These are phyloP conservation scores for Zygotorulaspora chibaensis DNA, from an alignment of 805 yeast species.

Conservation along the genomic window DNA sequence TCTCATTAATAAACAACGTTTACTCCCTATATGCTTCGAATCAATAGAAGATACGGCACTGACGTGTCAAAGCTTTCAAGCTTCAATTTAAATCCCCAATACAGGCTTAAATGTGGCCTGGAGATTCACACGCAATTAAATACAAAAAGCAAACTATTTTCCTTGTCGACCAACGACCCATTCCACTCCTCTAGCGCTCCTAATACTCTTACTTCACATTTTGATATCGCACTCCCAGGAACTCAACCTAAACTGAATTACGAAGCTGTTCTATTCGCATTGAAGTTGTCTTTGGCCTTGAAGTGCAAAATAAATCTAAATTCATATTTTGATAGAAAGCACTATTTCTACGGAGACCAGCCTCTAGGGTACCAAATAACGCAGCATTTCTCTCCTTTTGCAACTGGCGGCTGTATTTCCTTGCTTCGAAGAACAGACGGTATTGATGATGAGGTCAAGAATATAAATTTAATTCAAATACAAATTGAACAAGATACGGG, in stretches of 20 bases:
- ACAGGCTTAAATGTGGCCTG: constrained; percentile 70
- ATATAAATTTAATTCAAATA: constrained; percentile 66
- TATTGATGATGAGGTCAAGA: constrained; percentile 40
- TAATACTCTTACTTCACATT: constrained; percentile 67
- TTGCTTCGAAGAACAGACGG: constrained; percentile 53
- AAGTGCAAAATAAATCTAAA: constrained; percentile 50
- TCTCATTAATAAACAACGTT: too few relatives aligned
- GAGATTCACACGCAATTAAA: constrained; percentile 90
- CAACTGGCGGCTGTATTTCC: constrained; percentile 56
- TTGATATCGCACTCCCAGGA: constrained; percentile 87
- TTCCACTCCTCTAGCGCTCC: constrained; percentile 49
- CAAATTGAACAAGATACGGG: constrained; percentile 97
- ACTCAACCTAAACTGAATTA: constrained; percentile 80
- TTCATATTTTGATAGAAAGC: constrained; percentile 87
- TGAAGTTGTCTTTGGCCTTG: constrained; percentile 69
- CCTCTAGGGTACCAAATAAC: constrained; percentile 96
- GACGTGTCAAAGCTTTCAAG: constrained; percentile 2
- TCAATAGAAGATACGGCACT: constrained; percentile 5
- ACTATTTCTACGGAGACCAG: constrained; percentile 94
- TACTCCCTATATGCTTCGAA: background rate
- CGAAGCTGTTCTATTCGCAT: constrained; percentile 65
- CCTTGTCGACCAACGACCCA: constrained; percentile 48
- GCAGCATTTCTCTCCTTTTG: constrained; percentile 78
- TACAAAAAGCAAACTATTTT: constrained; percentile 72
- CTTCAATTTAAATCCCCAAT: constrained; percentile 16